Evolutionary conservation across 73 alveolate genomes (phyloP), one percentile per base, ranked within the genome.

Genomic region (Paramecium caudatum): DNA sequence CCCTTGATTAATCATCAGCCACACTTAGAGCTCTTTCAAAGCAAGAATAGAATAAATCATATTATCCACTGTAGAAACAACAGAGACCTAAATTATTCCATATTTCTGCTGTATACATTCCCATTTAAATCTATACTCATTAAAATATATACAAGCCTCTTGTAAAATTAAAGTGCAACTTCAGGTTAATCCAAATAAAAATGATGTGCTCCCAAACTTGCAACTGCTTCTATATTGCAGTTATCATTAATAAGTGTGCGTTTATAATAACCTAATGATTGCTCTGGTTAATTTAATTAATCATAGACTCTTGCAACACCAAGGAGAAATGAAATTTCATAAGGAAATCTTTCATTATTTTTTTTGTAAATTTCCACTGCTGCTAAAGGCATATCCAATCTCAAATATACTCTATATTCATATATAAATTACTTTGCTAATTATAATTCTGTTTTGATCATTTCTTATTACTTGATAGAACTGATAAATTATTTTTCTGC

Each of bases 181-280:
- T 98, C 99, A 7, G 99, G 99, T 90, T 96, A 96, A 93, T 98
- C 99, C n/a, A 97, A 93, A 86, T 98, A 98, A 91, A 98, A 98
- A 81, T 98, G 98, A 82, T 97, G 97, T 33, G 99, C 96, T 4
- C 99, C 99, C 55, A 98, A 74, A 61, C 98, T 96, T 15, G 99
- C 99, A 8, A 98, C 98, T 16, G 99, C 99, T 91, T 98, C 99
- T 23, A 98, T 92, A 92, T 95, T 98, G 36, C 98, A 91, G 80
- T 96, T 97, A 87, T 98, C 99, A 48, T 93, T 92, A 47, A 82
- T 49, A 30, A 98, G 82, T 15, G 97, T 94, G 55, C 91, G 93
- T 91, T 98, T 95, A 94, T 96, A 98, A 82, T 91, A 95, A 7
- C 94, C 92, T 3, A 95, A 94, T 0, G 99, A 95, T 65, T 96